A percentile compares a stretch with the other conserved stretches of the same genome.
These are phyloP conservation scores for Plasmopara viticola DNA, from an alignment of 352 stramenopile species.

Conservation along the genomic window DNA sequence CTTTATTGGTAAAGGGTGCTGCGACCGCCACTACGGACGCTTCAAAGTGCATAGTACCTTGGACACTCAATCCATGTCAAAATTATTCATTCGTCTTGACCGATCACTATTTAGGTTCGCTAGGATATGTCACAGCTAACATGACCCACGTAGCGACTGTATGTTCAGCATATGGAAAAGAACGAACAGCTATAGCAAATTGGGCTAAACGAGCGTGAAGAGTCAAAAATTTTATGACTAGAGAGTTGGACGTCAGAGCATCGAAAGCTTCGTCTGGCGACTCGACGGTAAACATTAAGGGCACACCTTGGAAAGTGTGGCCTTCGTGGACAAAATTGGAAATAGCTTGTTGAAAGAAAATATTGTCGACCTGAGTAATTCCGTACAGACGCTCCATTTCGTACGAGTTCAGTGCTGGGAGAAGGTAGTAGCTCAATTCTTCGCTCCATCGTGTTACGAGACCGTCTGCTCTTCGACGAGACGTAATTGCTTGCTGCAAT, in stretches of 20 bases:
- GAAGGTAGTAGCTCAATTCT: constrained; percentile 68
- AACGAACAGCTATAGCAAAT: constrained; percentile 67
- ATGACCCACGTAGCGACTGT: constrained; percentile 74
- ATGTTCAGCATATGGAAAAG: constrained; percentile 76
- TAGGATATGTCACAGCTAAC: constrained; percentile 68
- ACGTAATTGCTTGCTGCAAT: constrained; percentile 37
- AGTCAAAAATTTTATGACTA: constrained; percentile 53
- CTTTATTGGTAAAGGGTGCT: no score
- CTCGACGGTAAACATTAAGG: constrained; percentile 45
- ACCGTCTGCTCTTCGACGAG: constrained; percentile 34
- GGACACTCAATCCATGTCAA: no score
- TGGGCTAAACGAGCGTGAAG: constrained; percentile 50
- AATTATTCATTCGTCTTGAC: no score
- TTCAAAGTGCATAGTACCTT: no score
- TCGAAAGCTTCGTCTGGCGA: constrained; percentile 30
- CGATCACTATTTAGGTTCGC: constrained; percentile 10
- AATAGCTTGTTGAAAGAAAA: constrained; percentile 79
- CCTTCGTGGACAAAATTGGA: constrained; percentile 69
- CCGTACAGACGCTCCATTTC: constrained; percentile 75
- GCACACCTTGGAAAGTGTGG: constrained; percentile 85
- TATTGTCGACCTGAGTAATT: constrained; percentile 61
- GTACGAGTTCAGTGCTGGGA: constrained; percentile 83
- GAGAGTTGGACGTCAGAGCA: constrained; percentile 35
- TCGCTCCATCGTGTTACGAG: constrained; percentile 70
- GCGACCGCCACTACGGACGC: no score